phyloP scores from a whole-genome alignment of 2,329 filamentous ascomycete genomes.

The Penicillium decumbens region DNA sequence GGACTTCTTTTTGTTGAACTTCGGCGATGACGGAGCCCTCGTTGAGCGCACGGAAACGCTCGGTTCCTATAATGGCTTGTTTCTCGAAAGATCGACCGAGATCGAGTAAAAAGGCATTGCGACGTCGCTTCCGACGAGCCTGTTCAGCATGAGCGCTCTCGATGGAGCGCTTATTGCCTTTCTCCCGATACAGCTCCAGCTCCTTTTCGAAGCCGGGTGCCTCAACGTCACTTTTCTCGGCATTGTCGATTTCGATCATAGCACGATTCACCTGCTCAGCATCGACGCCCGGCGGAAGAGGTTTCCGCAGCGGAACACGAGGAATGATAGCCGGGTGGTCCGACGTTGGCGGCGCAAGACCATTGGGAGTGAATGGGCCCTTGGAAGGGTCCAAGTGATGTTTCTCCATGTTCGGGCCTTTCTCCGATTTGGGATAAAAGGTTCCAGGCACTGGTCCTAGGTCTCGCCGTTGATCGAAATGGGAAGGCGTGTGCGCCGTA shows the following conservation, averaged over 20 bases:
- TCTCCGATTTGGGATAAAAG: constrained; percentile 29
- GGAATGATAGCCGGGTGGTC: constrained; percentile 5
- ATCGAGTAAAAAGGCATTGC: constrained; percentile 53
- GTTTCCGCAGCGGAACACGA: constrained; percentile 13
- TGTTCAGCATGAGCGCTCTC: constrained; percentile 62
- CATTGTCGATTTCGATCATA: constrained; percentile 56
- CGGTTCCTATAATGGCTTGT: constrained; percentile 67
- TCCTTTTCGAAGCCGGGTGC: constrained; percentile 49
- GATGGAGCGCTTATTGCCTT: constrained; percentile 62
- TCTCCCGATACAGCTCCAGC: constrained; percentile 51
- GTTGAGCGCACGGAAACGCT: constrained; percentile 70
- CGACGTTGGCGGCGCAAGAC: constrained; percentile 9
- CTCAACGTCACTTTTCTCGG: constrained; percentile 56
- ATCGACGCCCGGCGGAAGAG: constrained; percentile 34
- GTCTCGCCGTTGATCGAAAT: constrained; percentile 16
- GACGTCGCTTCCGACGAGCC: constrained; percentile 62
- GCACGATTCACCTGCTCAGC: constrained; percentile 65
- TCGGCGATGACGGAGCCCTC: constrained; percentile 78
- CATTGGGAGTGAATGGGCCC: constrained; percentile 13
- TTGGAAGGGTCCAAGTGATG: constrained; percentile 9
- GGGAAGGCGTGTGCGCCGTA: constrained; percentile 16
- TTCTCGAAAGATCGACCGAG: constrained; percentile 58
- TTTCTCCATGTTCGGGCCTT: constrained; percentile 26
- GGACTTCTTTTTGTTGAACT: constrained; percentile 83
- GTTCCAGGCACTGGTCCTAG: constrained; percentile 25